Evolutionary conservation across 208 protist species (phyloP), one percentile per base, ranked within the genome.

Genomic region (Naegleria lovaniensis): DNA sequence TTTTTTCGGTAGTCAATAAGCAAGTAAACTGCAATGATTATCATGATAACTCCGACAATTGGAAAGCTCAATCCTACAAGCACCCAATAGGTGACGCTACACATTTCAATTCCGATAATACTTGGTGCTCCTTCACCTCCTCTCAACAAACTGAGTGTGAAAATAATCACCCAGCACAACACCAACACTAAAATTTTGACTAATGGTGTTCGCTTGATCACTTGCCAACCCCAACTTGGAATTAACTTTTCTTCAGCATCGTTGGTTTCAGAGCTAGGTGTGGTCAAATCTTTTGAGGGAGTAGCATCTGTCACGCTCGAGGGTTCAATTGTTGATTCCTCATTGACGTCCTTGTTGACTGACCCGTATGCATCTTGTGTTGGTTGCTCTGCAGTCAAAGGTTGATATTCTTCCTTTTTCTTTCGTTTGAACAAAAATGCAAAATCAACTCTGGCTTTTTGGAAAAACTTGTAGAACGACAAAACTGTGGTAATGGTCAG

Each of bases 131-230:
- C 29, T 38, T 40, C 11, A 41, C 51, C 85, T 22, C 85, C 85
- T 67, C n/a, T 89, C 25, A 89, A 29, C 19, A 89, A 55, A 33
- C 13, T n/a, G 0, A 40, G 4, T 13, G 51, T 16, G 33, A 89
- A 89, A 88, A 88, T 39, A 58, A 88, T 58, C 51, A 88, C 39
- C 85, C 85, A 88, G 22, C n/a, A 51, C 15, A 48, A 6, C 22
- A 33, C 58, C n/a, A 88, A 58, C 0, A 88, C 0, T 22, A 52
- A 15, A 36, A 88, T 40, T 7, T 33, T 51, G 25, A 55, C 39
- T 29, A 59, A 38, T 88, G 85, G 85, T 9, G 25, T 79, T 79
- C 25, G 25, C 29, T 36, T 79, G 9, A 36, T n/a, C 11, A 67
- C n/a, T 79, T 19, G 19, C 29, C 67, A 79, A n/a, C 13, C 58